A percentile compares a stretch with the other conserved stretches of the same genome.
These are phyloP conservation scores for Ananas comosus DNA, from an alignment of 176 grass and related monocot genomes.

Conservation along the genomic window DNA sequence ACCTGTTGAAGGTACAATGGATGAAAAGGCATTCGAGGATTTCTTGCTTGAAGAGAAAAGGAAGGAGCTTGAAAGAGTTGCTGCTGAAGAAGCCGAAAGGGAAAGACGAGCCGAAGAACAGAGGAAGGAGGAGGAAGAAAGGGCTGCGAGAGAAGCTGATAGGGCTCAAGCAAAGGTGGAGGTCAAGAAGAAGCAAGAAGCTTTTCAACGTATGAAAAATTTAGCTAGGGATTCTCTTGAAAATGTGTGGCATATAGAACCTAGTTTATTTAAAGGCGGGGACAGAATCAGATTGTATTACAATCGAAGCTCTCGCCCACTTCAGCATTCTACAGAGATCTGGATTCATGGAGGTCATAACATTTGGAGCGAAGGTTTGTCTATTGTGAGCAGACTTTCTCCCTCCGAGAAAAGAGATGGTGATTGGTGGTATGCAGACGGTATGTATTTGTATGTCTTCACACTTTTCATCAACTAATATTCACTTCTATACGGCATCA, in stretches of 20 bases:
- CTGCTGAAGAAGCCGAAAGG: slow-evolving; percentile 77
- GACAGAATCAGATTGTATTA: slow-evolving; percentile 75
- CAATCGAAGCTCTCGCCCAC: slow-evolving; percentile 55
- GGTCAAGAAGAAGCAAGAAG: slow-evolving; percentile 48
- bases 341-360: slow-evolving; percentile 94
- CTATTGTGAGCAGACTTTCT: slow-evolving; percentile 43
- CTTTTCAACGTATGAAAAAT: slow-evolving; percentile 32
- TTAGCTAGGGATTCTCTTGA: slow-evolving; percentile 33
- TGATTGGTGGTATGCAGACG: slow-evolving; percentile 81
- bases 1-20: slow-evolving; percentile 50
- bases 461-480: slow-evolving; percentile 11
- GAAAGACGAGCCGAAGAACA: slow-evolving; percentile 58
- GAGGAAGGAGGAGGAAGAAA: slow-evolving; percentile 48
- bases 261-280: slow-evolving; percentile 54
- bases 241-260: slow-evolving; percentile 69
- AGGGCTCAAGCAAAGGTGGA: slow-evolving; percentile 53
- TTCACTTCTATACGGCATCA: neutral
- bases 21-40: slow-evolving; percentile 69
- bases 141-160: slow-evolving; percentile 48
- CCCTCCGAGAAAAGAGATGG: slow-evolving; percentile 53
- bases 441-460: slow-evolving; percentile 22
- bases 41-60: slow-evolving; percentile 68
- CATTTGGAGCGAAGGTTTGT: slow-evolving; percentile 73
- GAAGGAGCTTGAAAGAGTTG: slow-evolving; percentile 57
- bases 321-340: slow-evolving; percentile 59